Evolutionary conservation across 2,329 filamentous ascomycete genomes (phyloP).

Genomic region (Cladophialophora immunda): DNA sequence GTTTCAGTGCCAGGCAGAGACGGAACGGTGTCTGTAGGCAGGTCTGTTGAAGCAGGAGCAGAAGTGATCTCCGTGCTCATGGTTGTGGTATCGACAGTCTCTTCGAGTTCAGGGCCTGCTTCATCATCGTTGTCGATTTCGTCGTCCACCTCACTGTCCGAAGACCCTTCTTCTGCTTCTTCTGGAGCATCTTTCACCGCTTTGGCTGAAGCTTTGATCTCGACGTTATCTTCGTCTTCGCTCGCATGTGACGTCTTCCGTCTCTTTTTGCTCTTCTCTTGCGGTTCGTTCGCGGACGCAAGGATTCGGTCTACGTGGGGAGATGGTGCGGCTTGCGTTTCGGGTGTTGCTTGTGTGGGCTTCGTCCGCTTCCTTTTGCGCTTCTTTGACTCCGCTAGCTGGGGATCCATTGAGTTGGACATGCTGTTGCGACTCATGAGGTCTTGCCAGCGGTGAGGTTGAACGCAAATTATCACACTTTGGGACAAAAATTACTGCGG

Average conservation of each 20-base stretch:
- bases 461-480: background rate
- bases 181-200: slow-evolving; percentile 45
- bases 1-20: slow-evolving; percentile 66
- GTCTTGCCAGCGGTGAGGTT: background rate
- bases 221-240: slow-evolving; percentile 49
- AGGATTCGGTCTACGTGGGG: slow-evolving; percentile 32
- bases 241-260: slow-evolving; percentile 48
- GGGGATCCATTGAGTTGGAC: slow-evolving; percentile 27
- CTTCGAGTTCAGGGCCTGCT: slow-evolving; percentile 43
- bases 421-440: background rate
- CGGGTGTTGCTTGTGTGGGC: slow-evolving; percentile 40
- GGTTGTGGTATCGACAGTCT: slow-evolving; percentile 43
- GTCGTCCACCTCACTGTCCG: slow-evolving; percentile 45
- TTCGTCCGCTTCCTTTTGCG: slow-evolving; percentile 55
- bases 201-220: slow-evolving; percentile 49
- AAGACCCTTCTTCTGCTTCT: slow-evolving; percentile 52
- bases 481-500: slow-evolving; percentile 1
- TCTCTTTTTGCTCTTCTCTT: slow-evolving; percentile 48
- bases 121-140: slow-evolving; percentile 43
- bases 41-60: slow-evolving; percentile 49
- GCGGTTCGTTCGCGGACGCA: slow-evolving; percentile 38
- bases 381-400: slow-evolving; percentile 48
- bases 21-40: slow-evolving; percentile 62
- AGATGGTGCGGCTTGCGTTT: slow-evolving; percentile 26
- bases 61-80: slow-evolving; percentile 27